Percentiles rank a stretch among this genome's conserved stretches.
Evolutionary conservation across 2,329 filamentous ascomycete genomes (phyloP).

Genomic region (Botrytis pseudocinerea): DNA sequence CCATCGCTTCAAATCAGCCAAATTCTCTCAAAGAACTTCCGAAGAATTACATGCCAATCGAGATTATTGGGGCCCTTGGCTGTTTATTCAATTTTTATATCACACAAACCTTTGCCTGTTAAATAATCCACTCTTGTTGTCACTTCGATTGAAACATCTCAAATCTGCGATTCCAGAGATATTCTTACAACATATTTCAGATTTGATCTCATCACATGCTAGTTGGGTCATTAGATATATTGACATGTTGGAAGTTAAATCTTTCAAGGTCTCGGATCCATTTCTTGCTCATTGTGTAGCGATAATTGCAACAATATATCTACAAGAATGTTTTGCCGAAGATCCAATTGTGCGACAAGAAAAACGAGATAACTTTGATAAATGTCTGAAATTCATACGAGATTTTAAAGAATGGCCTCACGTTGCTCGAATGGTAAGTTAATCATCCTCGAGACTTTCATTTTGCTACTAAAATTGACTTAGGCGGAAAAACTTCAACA

Average conservation of each 20-base stretch:
- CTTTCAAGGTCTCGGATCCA: constrained; percentile 49
- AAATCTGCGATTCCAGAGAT: constrained; percentile 54
- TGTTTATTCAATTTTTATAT: constrained; percentile 54
- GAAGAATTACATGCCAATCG: constrained; percentile 48
- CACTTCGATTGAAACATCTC: constrained; percentile 53
- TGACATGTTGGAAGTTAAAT: constrained; percentile 48
- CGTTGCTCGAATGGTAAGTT: constrained; percentile 46
- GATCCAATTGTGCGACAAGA: constrained; percentile 42
- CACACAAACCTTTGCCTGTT: constrained; percentile 54
- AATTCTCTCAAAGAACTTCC: constrained; percentile 46
- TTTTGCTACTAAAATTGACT: background rate
- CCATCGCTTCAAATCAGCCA: constrained; percentile 52
- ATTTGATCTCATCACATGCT: constrained; percentile 52
- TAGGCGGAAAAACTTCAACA: constrained; percentile 47
- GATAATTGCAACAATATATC: constrained; percentile 54
- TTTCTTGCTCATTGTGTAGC: constrained; percentile 52
- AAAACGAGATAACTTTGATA: constrained; percentile 48
- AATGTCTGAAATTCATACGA: constrained; percentile 47
- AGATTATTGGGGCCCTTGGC: constrained; percentile 55
- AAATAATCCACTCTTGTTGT: constrained; percentile 56
- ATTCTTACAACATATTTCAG: constrained; percentile 55
- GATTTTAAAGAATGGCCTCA: constrained; percentile 49
- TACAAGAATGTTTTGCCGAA: constrained; percentile 53
- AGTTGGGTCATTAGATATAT: constrained; percentile 56
- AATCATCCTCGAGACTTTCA: background rate